Evolutionary conservation across 1,284 basidiomycete species (phyloP).

Genomic region (Ustilago hordei): DNA sequence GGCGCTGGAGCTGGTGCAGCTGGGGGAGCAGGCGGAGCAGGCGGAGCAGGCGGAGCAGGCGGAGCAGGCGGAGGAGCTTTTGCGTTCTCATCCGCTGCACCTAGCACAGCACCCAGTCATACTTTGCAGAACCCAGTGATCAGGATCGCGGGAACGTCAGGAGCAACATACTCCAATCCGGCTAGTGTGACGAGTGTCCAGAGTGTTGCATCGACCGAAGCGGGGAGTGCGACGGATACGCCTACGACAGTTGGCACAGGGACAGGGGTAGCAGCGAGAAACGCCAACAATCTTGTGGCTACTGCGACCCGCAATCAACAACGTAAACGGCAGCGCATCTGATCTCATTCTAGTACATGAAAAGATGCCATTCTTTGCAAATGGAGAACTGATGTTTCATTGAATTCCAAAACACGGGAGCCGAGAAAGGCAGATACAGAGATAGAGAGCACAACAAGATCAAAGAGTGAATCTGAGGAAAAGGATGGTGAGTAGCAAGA

Average conservation of each 20-base stretch:
- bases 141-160: slow-evolving; percentile 18
- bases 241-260: background rate
- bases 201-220: slow-evolving; percentile 9
- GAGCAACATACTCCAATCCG: slow-evolving; percentile 10
- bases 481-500: background rate
- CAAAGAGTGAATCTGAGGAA: background rate
- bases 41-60: no score
- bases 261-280: background rate
- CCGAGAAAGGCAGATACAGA: slow-evolving; percentile 15
- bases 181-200: slow-evolving; percentile 15
- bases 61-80: background rate
- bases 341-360: background rate
- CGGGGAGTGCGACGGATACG: slow-evolving; percentile 8
- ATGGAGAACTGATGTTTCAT: slow-evolving; percentile 18
- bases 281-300: slow-evolving; percentile 25
- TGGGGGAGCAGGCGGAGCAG: background rate
- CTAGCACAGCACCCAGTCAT: slow-evolving; percentile 13
- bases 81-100: slow-evolving; percentile 11
- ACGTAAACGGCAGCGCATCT: slow-evolving; percentile 45
- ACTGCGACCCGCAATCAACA: slow-evolving; percentile 45
- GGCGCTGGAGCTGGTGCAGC: slow-evolving; percentile 8
- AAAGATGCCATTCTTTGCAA: background rate
- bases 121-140: slow-evolving; percentile 17
- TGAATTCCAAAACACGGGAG: slow-evolving; percentile 13
- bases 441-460: slow-evolving; percentile 20